Evolutionary conservation across 305 asterid genomes (phyloP).

Genomic region (Fraxinus xanthoxyloides): DNA sequence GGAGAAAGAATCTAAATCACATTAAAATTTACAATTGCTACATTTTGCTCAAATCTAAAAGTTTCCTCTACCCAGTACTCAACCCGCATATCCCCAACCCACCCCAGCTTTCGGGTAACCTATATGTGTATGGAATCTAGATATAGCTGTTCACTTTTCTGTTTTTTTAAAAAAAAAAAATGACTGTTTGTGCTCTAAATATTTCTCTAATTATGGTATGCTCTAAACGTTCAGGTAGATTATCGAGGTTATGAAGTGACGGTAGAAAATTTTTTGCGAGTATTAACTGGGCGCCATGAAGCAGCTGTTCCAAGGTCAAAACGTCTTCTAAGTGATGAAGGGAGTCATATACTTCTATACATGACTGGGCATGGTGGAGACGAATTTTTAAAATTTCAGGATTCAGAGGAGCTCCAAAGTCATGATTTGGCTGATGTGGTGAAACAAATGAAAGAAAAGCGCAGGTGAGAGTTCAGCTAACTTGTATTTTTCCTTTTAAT

Average conservation of each 20-base stretch:
- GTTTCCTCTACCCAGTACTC: background rate
- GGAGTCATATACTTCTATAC: slow-evolving; percentile 91
- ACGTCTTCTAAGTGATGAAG: slow-evolving; percentile 97
- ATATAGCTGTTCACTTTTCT: background rate
- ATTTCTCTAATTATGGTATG: slow-evolving; percentile 28
- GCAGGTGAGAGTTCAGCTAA: slow-evolving; percentile 47
- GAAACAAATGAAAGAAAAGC: slow-evolving; percentile 98
- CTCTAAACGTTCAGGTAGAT: slow-evolving; percentile 73
- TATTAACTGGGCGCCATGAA: slow-evolving; percentile 96
- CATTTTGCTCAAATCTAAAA: background rate
- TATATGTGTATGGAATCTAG: slow-evolving; percentile 6
- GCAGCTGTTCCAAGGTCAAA: slow-evolving; percentile 91
- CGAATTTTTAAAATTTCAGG: slow-evolving; percentile 93
- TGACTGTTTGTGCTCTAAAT: slow-evolving; percentile 11
- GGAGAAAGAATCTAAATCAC: slow-evolving; percentile 1
- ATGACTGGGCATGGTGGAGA: slow-evolving; percentile 99
- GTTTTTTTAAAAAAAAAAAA: slow-evolving; percentile 1
- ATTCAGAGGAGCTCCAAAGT: slow-evolving; percentile 98
- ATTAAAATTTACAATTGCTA: background rate
- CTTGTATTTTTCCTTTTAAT: background rate
- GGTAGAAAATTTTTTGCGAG: slow-evolving; percentile 79
- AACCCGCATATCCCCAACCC: background rate
- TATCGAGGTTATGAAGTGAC: slow-evolving; percentile 98
- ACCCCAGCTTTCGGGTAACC: background rate
- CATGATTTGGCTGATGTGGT: slow-evolving; percentile 99